These are phyloP conservation scores for Trichoderma aggressivum DNA, from an alignment of 2,329 filamentous ascomycete genomes.

Conservation along the genomic window DNA sequence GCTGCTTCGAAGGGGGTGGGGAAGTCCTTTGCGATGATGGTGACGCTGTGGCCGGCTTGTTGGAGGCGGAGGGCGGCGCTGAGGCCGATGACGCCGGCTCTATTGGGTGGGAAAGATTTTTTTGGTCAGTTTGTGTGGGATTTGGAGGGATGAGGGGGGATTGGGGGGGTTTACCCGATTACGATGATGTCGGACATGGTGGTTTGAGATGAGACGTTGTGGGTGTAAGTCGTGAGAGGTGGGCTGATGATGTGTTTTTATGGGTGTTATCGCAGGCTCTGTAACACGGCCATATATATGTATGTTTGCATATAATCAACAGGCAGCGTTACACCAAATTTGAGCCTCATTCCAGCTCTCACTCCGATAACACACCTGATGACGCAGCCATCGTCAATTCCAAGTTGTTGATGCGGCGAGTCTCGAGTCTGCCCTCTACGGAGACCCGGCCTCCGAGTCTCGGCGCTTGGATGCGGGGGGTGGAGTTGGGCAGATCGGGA, in stretches of 20 bases:
- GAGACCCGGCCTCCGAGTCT: conserved; percentile 6
- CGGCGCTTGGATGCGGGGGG: conserved; percentile 3
- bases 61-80: conserved; percentile 43
- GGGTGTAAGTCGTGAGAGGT: not conserved
- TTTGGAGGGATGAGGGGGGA: not conserved
- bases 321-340: not conserved
- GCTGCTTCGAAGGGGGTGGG: conserved; percentile 46
- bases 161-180: conserved; percentile 26
- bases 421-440: not conserved
- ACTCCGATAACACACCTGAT: not conserved
- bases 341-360: not conserved
- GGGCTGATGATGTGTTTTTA: not conserved
- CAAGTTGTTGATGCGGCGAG: not conserved
- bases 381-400: not conserved
- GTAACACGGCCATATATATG: not conserved
- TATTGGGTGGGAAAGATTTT: conserved; percentile 21
- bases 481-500: conserved; percentile 6
- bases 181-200: conserved; percentile 27
- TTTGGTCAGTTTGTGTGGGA: not conserved
- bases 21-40: conserved; percentile 46
- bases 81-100: conserved; percentile 49
- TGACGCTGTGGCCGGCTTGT: conserved; percentile 37
- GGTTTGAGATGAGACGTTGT: not conserved
- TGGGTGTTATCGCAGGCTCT: not conserved
- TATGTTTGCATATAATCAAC: not conserved